Evolutionary conservation across 805 yeast genomes (phyloP).

Genomic region (Kodamaea neixiangensis): DNA sequence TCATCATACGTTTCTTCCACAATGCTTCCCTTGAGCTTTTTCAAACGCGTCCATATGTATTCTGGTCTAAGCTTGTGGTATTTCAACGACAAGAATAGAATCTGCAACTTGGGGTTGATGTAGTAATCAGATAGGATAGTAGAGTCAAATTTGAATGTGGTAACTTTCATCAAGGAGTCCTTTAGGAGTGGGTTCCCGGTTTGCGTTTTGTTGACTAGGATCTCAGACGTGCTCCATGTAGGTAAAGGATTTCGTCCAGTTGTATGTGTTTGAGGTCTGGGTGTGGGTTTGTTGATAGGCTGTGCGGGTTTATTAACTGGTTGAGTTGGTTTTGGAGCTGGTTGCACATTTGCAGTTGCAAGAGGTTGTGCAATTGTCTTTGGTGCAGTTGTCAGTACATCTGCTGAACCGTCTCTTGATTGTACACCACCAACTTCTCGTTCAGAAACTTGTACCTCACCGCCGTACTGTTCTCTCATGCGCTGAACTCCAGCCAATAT

Average conservation of each 20-base stretch:
- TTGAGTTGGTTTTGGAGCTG: not conserved
- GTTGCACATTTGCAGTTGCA: not conserved
- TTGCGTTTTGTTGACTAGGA: slow-evolving; percentile 49
- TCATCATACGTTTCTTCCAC: slow-evolving; percentile 38
- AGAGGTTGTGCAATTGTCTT: not conserved
- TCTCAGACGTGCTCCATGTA: slow-evolving; percentile 13
- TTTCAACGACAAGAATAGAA: slow-evolving; percentile 64
- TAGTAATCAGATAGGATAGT: slow-evolving; percentile 61
- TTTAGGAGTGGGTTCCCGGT: slow-evolving; percentile 71
- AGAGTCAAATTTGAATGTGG: slow-evolving; percentile 56
- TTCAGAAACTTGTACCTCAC: not conserved
- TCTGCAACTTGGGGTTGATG: slow-evolving; percentile 55
- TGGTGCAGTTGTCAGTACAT: too few species aligned
- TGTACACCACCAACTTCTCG: not conserved
- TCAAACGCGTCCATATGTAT: slow-evolving; percentile 58
- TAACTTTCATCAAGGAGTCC: slow-evolving; percentile 48
- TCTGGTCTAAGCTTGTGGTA: slow-evolving; percentile 79
- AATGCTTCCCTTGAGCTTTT: slow-evolving; percentile 40
- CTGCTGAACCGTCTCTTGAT: not conserved
- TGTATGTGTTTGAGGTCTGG: not conserved
- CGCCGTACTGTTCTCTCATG: slow-evolving; percentile 47
- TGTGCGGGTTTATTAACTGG: not conserved
- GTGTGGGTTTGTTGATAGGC: not conserved
- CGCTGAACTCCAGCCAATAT: slow-evolving; percentile 69
- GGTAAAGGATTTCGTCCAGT: not conserved